Percentiles rank a stretch among this genome's conserved stretches.
These are phyloP conservation scores for Panaeolus cyanescens DNA, from an alignment of 768 basidiomycete genomes.

Conservation along the genomic window DNA sequence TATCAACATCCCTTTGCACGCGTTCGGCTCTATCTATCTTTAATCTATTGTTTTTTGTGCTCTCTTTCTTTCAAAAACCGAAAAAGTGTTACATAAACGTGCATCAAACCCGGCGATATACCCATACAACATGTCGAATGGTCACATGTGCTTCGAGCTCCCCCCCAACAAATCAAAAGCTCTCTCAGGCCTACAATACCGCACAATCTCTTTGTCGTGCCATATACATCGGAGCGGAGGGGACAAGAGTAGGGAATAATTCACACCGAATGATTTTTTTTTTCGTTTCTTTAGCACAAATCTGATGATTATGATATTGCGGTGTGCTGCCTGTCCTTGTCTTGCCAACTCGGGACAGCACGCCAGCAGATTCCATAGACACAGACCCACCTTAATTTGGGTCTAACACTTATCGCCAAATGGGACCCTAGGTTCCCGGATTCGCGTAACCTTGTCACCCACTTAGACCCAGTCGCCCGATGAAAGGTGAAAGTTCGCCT, in stretches of 20 bases:
- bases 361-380: not conserved
- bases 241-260: constrained; percentile 20
- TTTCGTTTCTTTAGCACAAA: constrained; percentile 22
- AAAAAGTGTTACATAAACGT: not conserved
- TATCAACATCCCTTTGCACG: not conserved
- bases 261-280: constrained; percentile 36
- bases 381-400: not conserved
- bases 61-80: not conserved
- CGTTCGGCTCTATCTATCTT: not conserved
- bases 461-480: constrained; percentile 3
- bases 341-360: not conserved
- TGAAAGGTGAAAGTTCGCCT: not conserved
- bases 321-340: constrained; percentile 3
- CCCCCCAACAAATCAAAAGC: not conserved
- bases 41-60: not conserved
- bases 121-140: constrained; percentile 5
- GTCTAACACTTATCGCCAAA: not conserved
- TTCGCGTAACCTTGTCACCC: constrained; percentile 1
- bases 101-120: not conserved
- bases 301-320: constrained; percentile 23
- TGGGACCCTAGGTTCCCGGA: constrained; percentile 1
- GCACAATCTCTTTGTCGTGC: constrained; percentile 20
- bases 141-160: not conserved
- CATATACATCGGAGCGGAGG: constrained; percentile 38
- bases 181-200: not conserved